Base-by-base conservation (phyloP, 768 basidiomycete genomes). In the Mycena crocata region DNA sequence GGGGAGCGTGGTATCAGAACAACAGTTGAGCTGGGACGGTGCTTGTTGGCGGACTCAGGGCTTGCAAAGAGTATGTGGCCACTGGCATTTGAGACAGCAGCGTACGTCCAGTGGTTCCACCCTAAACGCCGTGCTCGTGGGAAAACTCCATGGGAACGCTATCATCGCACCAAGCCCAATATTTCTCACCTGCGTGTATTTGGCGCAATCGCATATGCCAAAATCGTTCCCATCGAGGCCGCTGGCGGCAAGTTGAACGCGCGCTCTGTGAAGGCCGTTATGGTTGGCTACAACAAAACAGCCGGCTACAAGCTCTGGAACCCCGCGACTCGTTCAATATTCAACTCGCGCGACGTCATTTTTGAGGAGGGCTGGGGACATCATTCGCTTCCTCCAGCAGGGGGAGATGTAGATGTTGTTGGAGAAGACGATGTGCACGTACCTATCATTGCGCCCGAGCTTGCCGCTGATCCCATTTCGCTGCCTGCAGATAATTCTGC, bases 161-260 rank as follows among this genome's bases (percentile, higher is more conserved):
- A 75, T 69, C 32, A 8, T 0, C 65, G 71, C 0, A 39, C 28
- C 0, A 64, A 66, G 13, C 78, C 75, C 5, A 66, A 79, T 30
- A 55, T 82, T 0, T 64, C 74, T 0, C 71, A 77, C 46, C 57
- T 82, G 0, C 67, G 70, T 1, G 72, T 72, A 4, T 80, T 79
- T 54, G 78, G 81, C 26, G 78, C 75, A 44, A 64, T 58, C 3
- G 77, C 74, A 5, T 79, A 74, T 42, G 75, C 70, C 14, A 74
- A 75, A 51, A 70, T 76, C 13, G 28, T 49, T 17, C 35, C 35
- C 35, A 37, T 37, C 35, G 35, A 37, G 35, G 15, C 35, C 35
- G 35, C 75, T 73, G 6, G 64, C 54, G 26, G 66, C 70, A 51
- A 37, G 35, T 15, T 37, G 35, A 37, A 37, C 15, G n/a, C 44